Percentiles rank a stretch among this genome's conserved stretches.
phyloP scores from a whole-genome alignment of 768 basidiomycete genomes.

The Kwoniella sp. region DNA sequence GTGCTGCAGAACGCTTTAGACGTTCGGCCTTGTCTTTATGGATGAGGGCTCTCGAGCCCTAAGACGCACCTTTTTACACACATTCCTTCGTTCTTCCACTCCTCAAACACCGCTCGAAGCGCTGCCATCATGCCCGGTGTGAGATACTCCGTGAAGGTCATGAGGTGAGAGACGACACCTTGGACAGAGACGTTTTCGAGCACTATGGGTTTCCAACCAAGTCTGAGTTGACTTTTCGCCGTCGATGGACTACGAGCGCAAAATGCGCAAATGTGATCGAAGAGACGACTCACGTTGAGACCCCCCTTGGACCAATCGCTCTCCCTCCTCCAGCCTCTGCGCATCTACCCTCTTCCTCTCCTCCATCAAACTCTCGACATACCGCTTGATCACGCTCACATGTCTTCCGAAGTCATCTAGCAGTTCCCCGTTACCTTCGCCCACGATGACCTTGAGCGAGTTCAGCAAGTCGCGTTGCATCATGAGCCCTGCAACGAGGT shows the following conservation, averaged over 20 bases:
- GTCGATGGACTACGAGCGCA: too few relatives aligned
- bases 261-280: too few relatives aligned
- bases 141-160: constrained; percentile 15
- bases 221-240: not conserved
- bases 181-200: constrained; percentile 7
- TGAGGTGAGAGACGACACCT: constrained; percentile 2
- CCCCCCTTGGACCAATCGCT: constrained; percentile 4
- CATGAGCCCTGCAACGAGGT: constrained; percentile 5
- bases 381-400: not conserved
- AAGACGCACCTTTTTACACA: constrained; percentile 18
- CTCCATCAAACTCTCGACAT: constrained; percentile 2
- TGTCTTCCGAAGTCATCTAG: constrained; percentile 8
- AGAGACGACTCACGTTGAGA: not conserved
- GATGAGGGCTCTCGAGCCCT: too few relatives aligned
- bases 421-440: not conserved
- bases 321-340: not conserved
- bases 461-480: constrained; percentile 9
- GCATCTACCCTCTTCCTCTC: not conserved
- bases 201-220: not conserved
- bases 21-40: too few relatives aligned
- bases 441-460: constrained; percentile 2
- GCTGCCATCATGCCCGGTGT: constrained; percentile 18
- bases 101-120: constrained; percentile 10
- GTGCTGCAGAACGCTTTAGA: too few relatives aligned
- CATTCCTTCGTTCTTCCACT: constrained; percentile 21